Base-by-base conservation (phyloP, 2,329 filamentous ascomycete genomes). In the Colletotrichum aenigma region DNA sequence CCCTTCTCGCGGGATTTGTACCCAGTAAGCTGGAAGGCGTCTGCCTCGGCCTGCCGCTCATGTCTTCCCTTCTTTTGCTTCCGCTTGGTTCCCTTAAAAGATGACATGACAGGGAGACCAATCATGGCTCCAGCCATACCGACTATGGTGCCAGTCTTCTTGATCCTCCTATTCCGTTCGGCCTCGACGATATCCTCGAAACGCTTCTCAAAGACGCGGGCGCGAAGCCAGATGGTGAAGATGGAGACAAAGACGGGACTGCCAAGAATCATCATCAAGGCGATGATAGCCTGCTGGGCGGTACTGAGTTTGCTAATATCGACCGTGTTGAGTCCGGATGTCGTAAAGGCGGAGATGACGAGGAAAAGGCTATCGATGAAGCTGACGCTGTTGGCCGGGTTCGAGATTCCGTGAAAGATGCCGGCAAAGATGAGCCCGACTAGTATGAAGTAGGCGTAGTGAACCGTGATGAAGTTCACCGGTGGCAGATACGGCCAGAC, bases 361-460 rank as follows among this genome's bases (percentile, higher is more conserved):
- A 94, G 83, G 81, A 94, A 95, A n/a, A 95, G 82, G 15, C 90
- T 88, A 80, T 95, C 93, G 52, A 88, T 88, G 82, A 92, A 95
- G 60, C 84, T 83, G 64, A 94, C 86, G 76, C 86, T 89, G 70
- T 84, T 81, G n/a, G 83, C 80, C 2, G 90, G 89, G 3, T 86
- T 86, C 1, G 90, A 91, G 1, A 88, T 86, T 10, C 86, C 88
- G 88, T 89, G 94, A 79, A 94, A 92, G 66, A 94, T 88, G 73
- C 90, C 77, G n/a, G 92, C 92, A 69, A 86, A 87, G 21, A 93
- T 28, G 9, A 94, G 80, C 67, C 87, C 88, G 13, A 88, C 88
- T 7, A 84, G 73, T 75, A 93, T 86, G 81, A 94, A 94, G 83
- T 94, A 94, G 67, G 87, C 81, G 83, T 94, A 94, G 81, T 94